Percentiles rank a stretch among this genome's conserved stretches.
These are phyloP conservation scores for Candida gorgasii DNA, from an alignment of 805 yeast species.

Conservation along the genomic window DNA sequence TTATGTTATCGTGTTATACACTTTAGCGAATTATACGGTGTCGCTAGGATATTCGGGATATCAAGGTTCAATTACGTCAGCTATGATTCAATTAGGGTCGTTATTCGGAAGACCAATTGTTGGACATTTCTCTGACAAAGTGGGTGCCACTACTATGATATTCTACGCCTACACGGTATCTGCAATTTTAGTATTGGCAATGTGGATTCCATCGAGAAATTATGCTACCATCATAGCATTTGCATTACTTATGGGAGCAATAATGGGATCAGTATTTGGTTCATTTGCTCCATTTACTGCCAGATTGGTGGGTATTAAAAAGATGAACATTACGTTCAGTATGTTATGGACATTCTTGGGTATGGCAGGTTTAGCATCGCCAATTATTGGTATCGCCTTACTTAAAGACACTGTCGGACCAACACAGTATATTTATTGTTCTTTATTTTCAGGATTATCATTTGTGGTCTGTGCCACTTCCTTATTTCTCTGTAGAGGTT, in stretches of 20 bases:
- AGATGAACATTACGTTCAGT: conserved; percentile 49
- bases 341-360: conserved; percentile 58
- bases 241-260: conserved; percentile 52
- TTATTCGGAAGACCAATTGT: conserved; percentile 55
- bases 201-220: conserved; percentile 53
- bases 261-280: conserved; percentile 66
- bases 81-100: conserved; percentile 61
- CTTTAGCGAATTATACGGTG: conserved; percentile 58
- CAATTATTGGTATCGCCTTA: conserved; percentile 58
- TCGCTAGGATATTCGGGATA: conserved; percentile 56
- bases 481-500: conserved; percentile 52
- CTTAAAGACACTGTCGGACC: conserved; percentile 37
- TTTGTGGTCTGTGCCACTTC: conserved; percentile 47
- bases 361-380: conserved; percentile 52
- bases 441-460: conserved; percentile 59
- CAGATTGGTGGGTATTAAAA: conserved; percentile 53
- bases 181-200: conserved; percentile 33
- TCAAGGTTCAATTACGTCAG: conserved; percentile 59
- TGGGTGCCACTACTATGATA: conserved; percentile 53
- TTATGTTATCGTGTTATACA: conserved; percentile 59
- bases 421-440: conserved; percentile 51
- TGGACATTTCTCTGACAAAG: conserved; percentile 51
- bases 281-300: conserved; percentile 53
- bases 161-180: conserved; percentile 24
- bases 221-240: conserved; percentile 56